These are phyloP conservation scores for Oryza coarctata DNA, from an alignment of 176 grass and related monocot species.

Conservation along the genomic window DNA sequence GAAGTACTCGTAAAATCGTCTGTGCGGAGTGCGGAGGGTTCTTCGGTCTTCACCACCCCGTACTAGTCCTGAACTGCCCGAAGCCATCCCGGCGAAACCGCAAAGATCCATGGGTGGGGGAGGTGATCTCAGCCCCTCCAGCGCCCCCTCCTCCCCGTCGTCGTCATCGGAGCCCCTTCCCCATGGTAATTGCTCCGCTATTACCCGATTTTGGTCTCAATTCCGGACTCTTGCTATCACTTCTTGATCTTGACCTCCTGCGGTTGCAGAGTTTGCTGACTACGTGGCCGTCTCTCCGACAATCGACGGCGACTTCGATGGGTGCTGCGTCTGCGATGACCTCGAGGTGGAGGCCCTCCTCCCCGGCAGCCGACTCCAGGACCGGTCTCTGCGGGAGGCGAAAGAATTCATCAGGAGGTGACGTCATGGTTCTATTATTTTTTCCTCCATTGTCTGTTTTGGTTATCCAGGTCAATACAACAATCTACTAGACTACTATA, in stretches of 20 bases:
- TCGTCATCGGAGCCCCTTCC: slow-evolving; percentile 28
- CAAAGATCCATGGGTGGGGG: slow-evolving; percentile 47
- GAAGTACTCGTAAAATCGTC: no score
- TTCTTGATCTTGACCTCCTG: background rate
- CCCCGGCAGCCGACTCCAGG: background rate
- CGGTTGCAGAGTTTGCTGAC: slow-evolving; percentile 30
- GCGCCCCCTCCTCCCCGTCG: slow-evolving; percentile 33
- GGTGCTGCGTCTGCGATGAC: slow-evolving; percentile 16
- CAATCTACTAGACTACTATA: background rate
- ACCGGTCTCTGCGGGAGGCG: slow-evolving; percentile 33
- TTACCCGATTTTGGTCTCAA: background rate
- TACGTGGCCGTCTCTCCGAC: slow-evolving; percentile 20
- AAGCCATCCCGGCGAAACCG: background rate
- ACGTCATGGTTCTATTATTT: background rate
- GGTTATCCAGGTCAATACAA: background rate
- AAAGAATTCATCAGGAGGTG: slow-evolving; percentile 59
- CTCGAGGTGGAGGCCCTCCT: slow-evolving; percentile 13
- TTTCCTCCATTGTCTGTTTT: background rate
- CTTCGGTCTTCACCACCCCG: background rate
- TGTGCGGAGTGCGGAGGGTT: no score
- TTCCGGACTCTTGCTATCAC: slow-evolving; percentile 1
- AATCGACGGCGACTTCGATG: slow-evolving; percentile 25
- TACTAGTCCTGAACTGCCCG: no score
- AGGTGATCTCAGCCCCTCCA: slow-evolving; percentile 12
- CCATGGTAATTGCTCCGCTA: slow-evolving; percentile 16